Conservation (phyloP, 2,329 filamentous ascomycete genomes). For the Emmonsia crescens region DNA sequence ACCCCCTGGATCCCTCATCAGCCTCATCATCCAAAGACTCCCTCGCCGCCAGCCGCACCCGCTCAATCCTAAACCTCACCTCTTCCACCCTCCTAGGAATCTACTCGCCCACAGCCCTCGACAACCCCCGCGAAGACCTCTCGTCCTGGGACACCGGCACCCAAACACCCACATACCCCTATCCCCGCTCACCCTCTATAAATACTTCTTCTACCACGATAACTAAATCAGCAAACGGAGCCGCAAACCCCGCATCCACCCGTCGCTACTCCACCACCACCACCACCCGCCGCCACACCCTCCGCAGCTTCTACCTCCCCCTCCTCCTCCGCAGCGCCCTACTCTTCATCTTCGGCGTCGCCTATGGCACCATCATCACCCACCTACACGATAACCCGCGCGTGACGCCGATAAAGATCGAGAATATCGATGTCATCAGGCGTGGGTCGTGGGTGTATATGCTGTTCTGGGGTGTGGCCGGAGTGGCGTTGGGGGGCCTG, state of each 20-base stretch:
- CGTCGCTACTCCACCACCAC: neutral
- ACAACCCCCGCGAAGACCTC: slow-evolving; percentile 19
- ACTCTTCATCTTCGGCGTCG: slow-evolving; percentile 67
- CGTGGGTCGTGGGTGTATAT: slow-evolving; percentile 55
- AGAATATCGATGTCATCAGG: slow-evolving; percentile 41
- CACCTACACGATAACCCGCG: slow-evolving; percentile 59
- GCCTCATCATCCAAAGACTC: neutral
- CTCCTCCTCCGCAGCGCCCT: slow-evolving; percentile 49
- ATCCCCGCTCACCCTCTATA: slow-evolving; percentile 21
- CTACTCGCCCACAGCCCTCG: slow-evolving; percentile 58
- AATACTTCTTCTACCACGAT: too few species aligned
- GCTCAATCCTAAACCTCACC: slow-evolving; percentile 76
- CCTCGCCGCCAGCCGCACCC: slow-evolving; percentile 52
- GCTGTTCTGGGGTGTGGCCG: slow-evolving; percentile 68
- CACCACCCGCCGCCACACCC: slow-evolving; percentile 23
- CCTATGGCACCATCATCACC: slow-evolving; percentile 72
- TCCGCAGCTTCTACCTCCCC: slow-evolving; percentile 40
- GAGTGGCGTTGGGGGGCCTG: slow-evolving; percentile 64
- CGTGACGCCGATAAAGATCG: slow-evolving; percentile 52
- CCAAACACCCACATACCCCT: slow-evolving; percentile 47
- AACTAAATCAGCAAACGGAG: neutral
- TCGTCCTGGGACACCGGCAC: slow-evolving; percentile 59
- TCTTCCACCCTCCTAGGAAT: slow-evolving; percentile 86
- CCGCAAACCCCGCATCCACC: neutral
- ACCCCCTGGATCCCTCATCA: slow-evolving; percentile 13